Base-by-base conservation (phyloP, 2,329 filamentous ascomycete genomes). In the Fusarium nygamai region DNA sequence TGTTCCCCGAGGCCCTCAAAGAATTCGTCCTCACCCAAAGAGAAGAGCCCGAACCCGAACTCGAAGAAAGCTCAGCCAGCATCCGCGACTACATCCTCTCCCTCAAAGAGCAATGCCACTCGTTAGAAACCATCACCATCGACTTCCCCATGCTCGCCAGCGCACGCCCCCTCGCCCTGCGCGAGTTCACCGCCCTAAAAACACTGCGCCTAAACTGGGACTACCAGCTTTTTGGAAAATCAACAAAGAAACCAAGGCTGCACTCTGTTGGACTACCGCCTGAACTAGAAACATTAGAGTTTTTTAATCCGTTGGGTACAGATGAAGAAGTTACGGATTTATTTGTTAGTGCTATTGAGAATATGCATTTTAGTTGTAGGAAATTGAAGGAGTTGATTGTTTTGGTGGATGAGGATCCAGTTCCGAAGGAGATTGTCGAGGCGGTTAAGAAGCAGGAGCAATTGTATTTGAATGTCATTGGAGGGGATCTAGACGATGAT, bases 1-100 rank as follows among this genome's bases (percentile, higher is more conserved):
- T 85, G 68, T 84, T 86, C 36, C 86, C 86, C 8, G 82, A 84
- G 73, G 84, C 78, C 2, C 76, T 88, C 24, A 79, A 83, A 31
- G 85, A 86, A 64, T 86, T 88, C 58, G 83, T 86, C 69, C 85
- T 88, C 80, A 86, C 84, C 1, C 86, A 87, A 59, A 73, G 80
- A 14, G 78, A 81, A 22, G 79, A 83, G 13, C 85, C 84, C 0
- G 64, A 38, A 1, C 85, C 85, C 0, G 82, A 85, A 11, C 80
- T 87, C 0, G 85, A 87, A 65, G 86, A 88, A 75, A 85, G 82
- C 70, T 85, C 85, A 12, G 84, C 85, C 69, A 84, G 85, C 50
- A 81, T 87, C 60, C 81, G 83, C 36, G 84, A 87, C 73, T 87
- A 87, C 78, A 82, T 87, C 48, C 76, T 83, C 24, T 85, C 86